Evolutionary conservation across 495 filamentous ascomycete species (phyloP).

Genomic region (Podospora australis): DNA sequence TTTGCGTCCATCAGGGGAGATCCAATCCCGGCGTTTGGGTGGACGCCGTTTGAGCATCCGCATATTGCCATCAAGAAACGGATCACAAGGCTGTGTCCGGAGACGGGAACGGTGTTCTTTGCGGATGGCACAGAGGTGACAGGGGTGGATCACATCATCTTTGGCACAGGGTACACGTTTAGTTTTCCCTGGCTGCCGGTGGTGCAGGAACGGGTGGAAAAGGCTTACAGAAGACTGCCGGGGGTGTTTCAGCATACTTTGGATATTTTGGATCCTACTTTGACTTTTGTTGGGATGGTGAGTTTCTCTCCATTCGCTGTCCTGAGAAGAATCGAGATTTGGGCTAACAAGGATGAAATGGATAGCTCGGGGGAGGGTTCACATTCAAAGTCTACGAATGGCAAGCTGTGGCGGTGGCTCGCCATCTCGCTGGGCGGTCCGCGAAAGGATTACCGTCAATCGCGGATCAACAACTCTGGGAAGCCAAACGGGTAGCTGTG

Average conservation of each 20-base stretch:
- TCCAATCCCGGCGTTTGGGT: slow-evolving; percentile 29
- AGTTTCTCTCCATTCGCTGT: slow-evolving; percentile 1
- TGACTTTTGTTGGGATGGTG: slow-evolving; percentile 35
- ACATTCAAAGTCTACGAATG: slow-evolving; percentile 56
- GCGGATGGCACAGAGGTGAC: slow-evolving; percentile 44
- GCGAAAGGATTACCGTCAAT: slow-evolving; percentile 22
- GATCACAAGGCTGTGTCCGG: slow-evolving; percentile 27
- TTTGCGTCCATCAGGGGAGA: slow-evolving; percentile 24
- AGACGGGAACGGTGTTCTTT: slow-evolving; percentile 39
- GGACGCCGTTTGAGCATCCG: slow-evolving; percentile 45
- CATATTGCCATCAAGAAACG: slow-evolving; percentile 42
- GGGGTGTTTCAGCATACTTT: slow-evolving; percentile 55
- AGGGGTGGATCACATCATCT: slow-evolving; percentile 51
- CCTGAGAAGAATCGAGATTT: slow-evolving; percentile 17
- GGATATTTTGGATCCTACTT: slow-evolving; percentile 40
- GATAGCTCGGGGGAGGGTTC: slow-evolving; percentile 45
- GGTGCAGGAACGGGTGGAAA: slow-evolving; percentile 44
- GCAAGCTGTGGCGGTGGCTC: slow-evolving; percentile 53
- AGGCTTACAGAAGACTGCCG: slow-evolving; percentile 38
- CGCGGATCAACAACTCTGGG: slow-evolving; percentile 36
- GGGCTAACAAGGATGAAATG: slow-evolving; percentile 2
- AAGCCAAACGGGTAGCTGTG: slow-evolving; percentile 25
- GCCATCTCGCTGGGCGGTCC: slow-evolving; percentile 49
- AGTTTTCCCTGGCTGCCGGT: slow-evolving; percentile 48
- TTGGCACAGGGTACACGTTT: slow-evolving; percentile 54